phyloP scores from a whole-genome alignment of 495 filamentous ascomycete genomes.

The Penicillium simplicissimum region DNA sequence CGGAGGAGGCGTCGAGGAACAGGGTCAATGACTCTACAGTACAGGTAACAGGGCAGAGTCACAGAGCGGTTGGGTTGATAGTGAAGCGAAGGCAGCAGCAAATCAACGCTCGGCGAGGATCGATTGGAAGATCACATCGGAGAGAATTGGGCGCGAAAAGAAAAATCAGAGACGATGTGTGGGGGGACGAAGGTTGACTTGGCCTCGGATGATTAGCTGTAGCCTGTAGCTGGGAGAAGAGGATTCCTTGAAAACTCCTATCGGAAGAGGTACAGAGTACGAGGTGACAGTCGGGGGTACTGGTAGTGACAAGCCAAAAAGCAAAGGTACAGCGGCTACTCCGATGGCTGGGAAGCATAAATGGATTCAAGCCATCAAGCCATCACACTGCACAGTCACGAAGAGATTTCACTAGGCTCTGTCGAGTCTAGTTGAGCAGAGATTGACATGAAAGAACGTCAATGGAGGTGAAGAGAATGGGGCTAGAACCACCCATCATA shows the following conservation, averaged over 20 bases:
- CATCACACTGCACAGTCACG: neutral
- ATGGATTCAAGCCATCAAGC: neutral
- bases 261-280: neutral
- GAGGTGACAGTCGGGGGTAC: neutral
- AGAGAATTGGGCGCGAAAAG: conserved; percentile 22
- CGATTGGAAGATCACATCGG: conserved; percentile 20
- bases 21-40: conserved; percentile 9
- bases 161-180: neutral
- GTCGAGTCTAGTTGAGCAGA: neutral
- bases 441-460: neutral
- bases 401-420: neutral
- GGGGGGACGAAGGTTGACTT: neutral
- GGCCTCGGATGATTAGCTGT: conserved; percentile 2
- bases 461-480: neutral
- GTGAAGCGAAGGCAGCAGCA: conserved; percentile 31
- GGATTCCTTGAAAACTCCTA: neutral
- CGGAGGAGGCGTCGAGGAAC: conserved; percentile 11
- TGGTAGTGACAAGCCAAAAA: neutral
- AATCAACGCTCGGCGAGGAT: conserved; percentile 20
- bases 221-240: neutral
- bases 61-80: conserved; percentile 32
- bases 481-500: conserved; percentile 1
- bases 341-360: neutral
- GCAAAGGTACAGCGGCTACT: neutral
- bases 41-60: conserved; percentile 16